phyloP scores from a whole-genome alignment of 1,139 yeast species.

The Kurtzmaniella quercitrusa region DNA sequence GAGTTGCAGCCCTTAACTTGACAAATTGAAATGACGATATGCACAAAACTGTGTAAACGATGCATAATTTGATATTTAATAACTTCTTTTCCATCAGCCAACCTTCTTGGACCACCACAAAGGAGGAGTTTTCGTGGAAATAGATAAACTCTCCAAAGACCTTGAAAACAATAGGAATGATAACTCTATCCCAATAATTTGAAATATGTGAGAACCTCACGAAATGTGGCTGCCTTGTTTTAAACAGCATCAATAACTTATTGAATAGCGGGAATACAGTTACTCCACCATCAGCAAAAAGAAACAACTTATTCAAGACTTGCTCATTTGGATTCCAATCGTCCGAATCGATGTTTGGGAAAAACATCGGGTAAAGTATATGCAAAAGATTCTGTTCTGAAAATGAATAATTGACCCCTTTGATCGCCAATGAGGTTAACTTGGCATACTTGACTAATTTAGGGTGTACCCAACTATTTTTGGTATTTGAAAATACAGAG shows the following conservation, averaged over 20 bases:
- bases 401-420: slow-evolving; percentile 35
- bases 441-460: slow-evolving; percentile 36
- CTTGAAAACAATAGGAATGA: slow-evolving; percentile 28
- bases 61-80: slow-evolving; percentile 4
- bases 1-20: background rate
- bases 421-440: slow-evolving; percentile 39
- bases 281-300: slow-evolving; percentile 9
- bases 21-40: slow-evolving; percentile 5
- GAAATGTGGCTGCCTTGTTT: slow-evolving; percentile 20
- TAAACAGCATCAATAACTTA: slow-evolving; percentile 16
- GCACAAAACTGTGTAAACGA: slow-evolving; percentile 6
- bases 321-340: slow-evolving; percentile 34
- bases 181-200: slow-evolving; percentile 28
- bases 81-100: slow-evolving; percentile 3
- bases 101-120: background rate
- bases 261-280: slow-evolving; percentile 18
- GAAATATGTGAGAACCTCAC: slow-evolving; percentile 17
- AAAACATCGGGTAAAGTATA: slow-evolving; percentile 45
- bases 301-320: slow-evolving; percentile 17
- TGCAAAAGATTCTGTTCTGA: slow-evolving; percentile 45
- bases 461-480: slow-evolving; percentile 33
- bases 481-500: slow-evolving; percentile 18
- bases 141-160: slow-evolving; percentile 31
- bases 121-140: slow-evolving; percentile 14
- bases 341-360: slow-evolving; percentile 42